Conservation (phyloP, 306 rosid species). For the Begonia fuchsioides region DNA sequence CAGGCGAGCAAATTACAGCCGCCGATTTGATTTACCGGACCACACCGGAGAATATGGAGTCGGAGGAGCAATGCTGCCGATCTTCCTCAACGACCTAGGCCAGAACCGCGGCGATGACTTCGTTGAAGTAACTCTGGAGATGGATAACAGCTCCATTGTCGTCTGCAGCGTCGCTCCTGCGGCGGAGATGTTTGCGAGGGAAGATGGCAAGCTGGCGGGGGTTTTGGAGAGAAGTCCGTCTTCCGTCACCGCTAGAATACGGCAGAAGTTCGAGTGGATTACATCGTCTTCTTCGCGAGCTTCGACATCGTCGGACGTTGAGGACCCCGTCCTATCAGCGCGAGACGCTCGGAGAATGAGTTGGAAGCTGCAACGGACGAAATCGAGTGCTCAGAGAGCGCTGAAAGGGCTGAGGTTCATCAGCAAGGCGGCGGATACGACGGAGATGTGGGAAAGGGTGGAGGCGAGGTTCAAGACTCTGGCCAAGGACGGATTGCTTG, state of each 20-base stretch:
- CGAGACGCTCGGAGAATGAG: conserved; percentile 48
- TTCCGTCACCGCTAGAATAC: conserved; percentile 41
- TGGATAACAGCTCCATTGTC: conserved; percentile 44
- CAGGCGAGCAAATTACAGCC: conserved; percentile 12
- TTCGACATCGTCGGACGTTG: conserved; percentile 17
- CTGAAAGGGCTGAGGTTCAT: conserved; percentile 77
- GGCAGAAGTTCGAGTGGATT: conserved; percentile 58
- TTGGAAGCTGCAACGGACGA: conserved; percentile 60
- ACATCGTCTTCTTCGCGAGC: conserved; percentile 34
- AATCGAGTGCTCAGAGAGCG: conserved; percentile 56
- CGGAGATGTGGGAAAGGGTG: conserved; percentile 45
- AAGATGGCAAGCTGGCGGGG: background rate
- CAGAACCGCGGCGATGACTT: conserved; percentile 37
- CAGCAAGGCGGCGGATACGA: conserved; percentile 34
- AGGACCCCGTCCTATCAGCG: conserved; percentile 24
- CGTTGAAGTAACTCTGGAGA: conserved; percentile 61
- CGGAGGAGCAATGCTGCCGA: conserved; percentile 58
- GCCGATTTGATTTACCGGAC: conserved; percentile 22
- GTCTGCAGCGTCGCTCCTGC: conserved; percentile 45
- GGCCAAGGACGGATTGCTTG: conserved; percentile 42
- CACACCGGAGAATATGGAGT: conserved; percentile 2
- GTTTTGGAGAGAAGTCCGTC: conserved; percentile 15
- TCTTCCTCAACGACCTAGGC: conserved; percentile 54
- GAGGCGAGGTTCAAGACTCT: conserved; percentile 48
- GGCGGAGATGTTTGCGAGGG: background rate